phyloP scores from a whole-genome alignment of 2,329 filamentous ascomycete species.

The Phialemoniopsis sp. region DNA sequence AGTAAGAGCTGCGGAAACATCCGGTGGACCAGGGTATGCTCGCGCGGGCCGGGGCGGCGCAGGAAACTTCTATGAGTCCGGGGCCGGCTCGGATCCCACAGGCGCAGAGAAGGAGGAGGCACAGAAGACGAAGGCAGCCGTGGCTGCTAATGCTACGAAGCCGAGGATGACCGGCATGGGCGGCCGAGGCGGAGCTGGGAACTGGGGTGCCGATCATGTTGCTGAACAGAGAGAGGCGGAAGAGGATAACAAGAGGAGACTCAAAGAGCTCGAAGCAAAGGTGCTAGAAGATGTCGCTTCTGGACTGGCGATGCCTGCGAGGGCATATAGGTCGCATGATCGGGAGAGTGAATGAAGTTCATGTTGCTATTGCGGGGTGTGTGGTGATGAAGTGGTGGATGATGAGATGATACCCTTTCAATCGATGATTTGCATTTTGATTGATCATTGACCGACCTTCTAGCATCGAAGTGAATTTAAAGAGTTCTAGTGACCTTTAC shows the following conservation, averaged over 20 bases:
- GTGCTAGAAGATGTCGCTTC: slow-evolving; percentile 41
- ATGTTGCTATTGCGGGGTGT: too few relatives aligned
- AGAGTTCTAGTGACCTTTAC: too few relatives aligned
- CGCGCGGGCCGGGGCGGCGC: slow-evolving; percentile 56
- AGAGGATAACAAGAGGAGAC: slow-evolving; percentile 17
- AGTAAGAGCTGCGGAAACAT: slow-evolving; percentile 7
- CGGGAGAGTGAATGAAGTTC: slow-evolving; percentile 12
- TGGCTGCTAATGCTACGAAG: slow-evolving; percentile 20
- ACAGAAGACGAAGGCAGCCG: slow-evolving; percentile 25
- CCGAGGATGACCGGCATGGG: slow-evolving; percentile 18
- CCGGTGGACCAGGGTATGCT: slow-evolving; percentile 23
- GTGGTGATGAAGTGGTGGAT: not conserved
- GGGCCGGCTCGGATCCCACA: slow-evolving; percentile 22
- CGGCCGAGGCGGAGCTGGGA: slow-evolving; percentile 56
- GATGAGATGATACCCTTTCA: not conserved
- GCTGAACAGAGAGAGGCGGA: slow-evolving; percentile 22
- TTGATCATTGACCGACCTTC: too few relatives aligned
- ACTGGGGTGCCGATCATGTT: slow-evolving; percentile 32
- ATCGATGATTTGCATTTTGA: too few relatives aligned
- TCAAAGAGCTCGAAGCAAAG: slow-evolving; percentile 34
- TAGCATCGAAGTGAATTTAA: too few relatives aligned
- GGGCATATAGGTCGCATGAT: slow-evolving; percentile 29
- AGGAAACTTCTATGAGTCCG: slow-evolving; percentile 50
- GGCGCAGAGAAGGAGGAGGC: slow-evolving; percentile 27
- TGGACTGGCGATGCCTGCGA: slow-evolving; percentile 40